Evolutionary conservation across 2,329 filamentous ascomycete species (phyloP).

Genomic region (Alternaria triticina): DNA sequence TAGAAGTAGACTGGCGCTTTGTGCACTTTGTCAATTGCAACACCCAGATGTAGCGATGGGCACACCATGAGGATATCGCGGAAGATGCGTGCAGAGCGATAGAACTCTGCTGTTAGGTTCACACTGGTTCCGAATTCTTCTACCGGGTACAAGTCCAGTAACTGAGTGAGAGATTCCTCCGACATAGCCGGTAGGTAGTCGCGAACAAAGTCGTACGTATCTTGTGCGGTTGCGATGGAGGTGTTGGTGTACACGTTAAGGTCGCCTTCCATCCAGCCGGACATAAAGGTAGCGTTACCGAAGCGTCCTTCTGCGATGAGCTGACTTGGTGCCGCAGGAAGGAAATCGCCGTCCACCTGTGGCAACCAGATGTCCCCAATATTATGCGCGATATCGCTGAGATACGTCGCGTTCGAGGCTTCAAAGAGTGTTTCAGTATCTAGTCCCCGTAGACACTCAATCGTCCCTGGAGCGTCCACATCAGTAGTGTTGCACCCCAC

Average conservation of each 20-base stretch:
- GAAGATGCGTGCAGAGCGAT: conserved; percentile 57
- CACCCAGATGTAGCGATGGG: conserved; percentile 54
- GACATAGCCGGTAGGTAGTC: conserved; percentile 50
- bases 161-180: conserved; percentile 22
- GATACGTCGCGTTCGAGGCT: conserved; percentile 54
- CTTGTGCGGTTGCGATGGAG: conserved; percentile 48
- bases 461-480: conserved; percentile 52
- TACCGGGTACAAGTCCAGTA: conserved; percentile 45
- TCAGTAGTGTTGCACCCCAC: conserved; percentile 52
- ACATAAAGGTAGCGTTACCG: conserved; percentile 51
- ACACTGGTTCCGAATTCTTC: conserved; percentile 52
- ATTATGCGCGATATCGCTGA: conserved; percentile 44
- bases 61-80: conserved; percentile 61
- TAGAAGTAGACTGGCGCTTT: conserved; percentile 56
- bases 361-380: conserved; percentile 61
- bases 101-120: conserved; percentile 57
- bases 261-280: conserved; percentile 57
- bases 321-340: conserved; percentile 54
- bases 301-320: conserved; percentile 52
- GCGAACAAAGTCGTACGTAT: conserved; percentile 51
- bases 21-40: conserved; percentile 47
- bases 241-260: conserved; percentile 53
- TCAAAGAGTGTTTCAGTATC: conserved; percentile 54
- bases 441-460: conserved; percentile 57
- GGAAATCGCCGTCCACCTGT: conserved; percentile 57